phyloP scores from a whole-genome alignment of 768 basidiomycete genomes.

The Amanita pallidorosea region DNA sequence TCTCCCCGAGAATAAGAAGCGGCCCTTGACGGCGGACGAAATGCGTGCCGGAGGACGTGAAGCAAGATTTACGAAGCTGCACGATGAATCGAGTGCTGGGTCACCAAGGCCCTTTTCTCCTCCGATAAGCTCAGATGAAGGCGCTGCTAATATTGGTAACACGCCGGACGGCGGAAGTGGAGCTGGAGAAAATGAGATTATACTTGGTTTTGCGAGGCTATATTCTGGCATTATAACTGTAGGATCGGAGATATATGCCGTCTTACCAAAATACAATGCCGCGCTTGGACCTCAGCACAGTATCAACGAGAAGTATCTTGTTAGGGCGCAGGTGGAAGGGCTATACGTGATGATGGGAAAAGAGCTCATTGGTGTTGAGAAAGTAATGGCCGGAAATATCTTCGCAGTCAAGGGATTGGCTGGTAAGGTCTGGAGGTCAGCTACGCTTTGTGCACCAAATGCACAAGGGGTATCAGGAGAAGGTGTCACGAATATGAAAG shows the following conservation, averaged over 20 bases:
- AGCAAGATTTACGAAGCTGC: conserved; percentile 27
- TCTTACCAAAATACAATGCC: conserved; percentile 81
- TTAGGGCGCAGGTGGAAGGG: conserved; percentile 52
- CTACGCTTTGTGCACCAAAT: conserved; percentile 72
- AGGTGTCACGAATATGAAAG: conserved; percentile 23
- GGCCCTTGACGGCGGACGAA: conserved; percentile 70
- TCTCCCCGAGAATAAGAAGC: conserved; percentile 80
- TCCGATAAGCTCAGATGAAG: conserved; percentile 8
- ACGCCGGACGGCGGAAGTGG: conserved; percentile 15
- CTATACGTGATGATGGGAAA: conserved; percentile 98
- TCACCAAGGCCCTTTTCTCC: not conserved
- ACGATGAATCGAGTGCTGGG: conserved; percentile 7
- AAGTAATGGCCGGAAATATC: conserved; percentile 85
- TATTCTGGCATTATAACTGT: conserved; percentile 79
- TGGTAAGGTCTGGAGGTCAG: conserved; percentile 83
- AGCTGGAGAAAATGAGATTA: conserved; percentile 39
- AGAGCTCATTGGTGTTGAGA: conserved; percentile 76
- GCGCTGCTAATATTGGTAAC: conserved; percentile 7
- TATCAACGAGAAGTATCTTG: conserved; percentile 54
- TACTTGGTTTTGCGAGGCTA: conserved; percentile 89
- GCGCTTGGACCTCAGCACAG: conserved; percentile 53
- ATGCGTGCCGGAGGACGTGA: conserved; percentile 59
- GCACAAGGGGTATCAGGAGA: conserved; percentile 28
- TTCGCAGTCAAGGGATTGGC: conserved; percentile 89
- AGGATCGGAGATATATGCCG: conserved; percentile 54